Conservation (phyloP, 2,329 filamentous ascomycete species). For the Alternaria angustiovoidea region DNA sequence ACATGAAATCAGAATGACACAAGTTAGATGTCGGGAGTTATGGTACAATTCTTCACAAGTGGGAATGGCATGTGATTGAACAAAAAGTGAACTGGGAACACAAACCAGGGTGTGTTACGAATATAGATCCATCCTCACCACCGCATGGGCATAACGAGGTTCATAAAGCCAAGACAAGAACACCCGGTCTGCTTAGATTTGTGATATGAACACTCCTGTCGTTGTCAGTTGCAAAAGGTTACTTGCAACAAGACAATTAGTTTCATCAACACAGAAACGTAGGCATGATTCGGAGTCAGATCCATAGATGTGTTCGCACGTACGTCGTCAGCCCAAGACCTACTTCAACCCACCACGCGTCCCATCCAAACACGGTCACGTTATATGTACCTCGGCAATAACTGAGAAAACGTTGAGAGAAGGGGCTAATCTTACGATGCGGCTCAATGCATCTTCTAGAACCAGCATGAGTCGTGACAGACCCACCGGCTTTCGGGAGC, state of each 20-base stretch:
- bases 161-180: background rate
- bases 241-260: background rate
- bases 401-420: background rate
- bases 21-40: background rate
- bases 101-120: background rate
- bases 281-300: background rate
- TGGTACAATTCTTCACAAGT: background rate
- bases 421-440: slow-evolving; percentile 20
- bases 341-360: background rate
- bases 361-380: background rate
- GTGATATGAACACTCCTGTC: too few relatives aligned
- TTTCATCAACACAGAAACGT: background rate
- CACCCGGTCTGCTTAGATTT: background rate
- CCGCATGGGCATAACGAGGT: background rate
- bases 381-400: slow-evolving; percentile 7
- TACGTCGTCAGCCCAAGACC: background rate
- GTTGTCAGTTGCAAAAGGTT: background rate
- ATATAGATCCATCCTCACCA: background rate
- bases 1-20: background rate
- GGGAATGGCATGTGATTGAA: background rate
- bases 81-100: background rate
- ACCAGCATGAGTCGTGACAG: slow-evolving; percentile 21
- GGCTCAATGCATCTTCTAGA: slow-evolving; percentile 25
- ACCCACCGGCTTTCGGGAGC: slow-evolving; percentile 29
- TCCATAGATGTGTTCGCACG: background rate